Evolutionary conservation across 2,329 filamentous ascomycete genomes (phyloP).

Genomic region (Ascochyta koolunga): DNA sequence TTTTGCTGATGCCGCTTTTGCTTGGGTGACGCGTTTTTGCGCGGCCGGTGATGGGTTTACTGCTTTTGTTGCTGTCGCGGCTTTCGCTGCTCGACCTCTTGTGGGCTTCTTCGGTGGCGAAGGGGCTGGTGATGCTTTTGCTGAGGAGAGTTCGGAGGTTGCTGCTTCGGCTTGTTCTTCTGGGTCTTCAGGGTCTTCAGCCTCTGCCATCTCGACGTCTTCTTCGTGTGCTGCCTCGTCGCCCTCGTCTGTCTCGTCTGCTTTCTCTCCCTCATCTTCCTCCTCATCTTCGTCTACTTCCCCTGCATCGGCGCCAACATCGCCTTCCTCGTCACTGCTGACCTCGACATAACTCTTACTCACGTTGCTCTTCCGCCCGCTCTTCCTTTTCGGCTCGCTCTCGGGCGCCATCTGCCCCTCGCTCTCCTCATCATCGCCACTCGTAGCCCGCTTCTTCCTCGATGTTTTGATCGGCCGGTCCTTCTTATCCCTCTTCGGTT

Average conservation of each 20-base stretch:
- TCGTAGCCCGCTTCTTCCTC: conserved; percentile 40
- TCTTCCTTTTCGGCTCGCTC: conserved; percentile 53
- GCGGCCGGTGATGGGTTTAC: conserved; percentile 19
- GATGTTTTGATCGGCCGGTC: conserved; percentile 46
- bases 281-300: conserved; percentile 21
- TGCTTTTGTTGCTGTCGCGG: conserved; percentile 27
- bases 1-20: conserved; percentile 12
- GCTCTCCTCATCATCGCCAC: conserved; percentile 45
- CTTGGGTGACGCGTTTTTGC: conserved; percentile 18
- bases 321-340: conserved; percentile 49
- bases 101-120: conserved; percentile 24
- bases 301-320: conserved; percentile 32
- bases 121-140: conserved; percentile 20
- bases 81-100: conserved; percentile 22
- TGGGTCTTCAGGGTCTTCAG: conserved; percentile 14
- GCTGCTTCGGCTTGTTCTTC: not conserved
- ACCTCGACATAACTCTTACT: conserved; percentile 55
- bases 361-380: conserved; percentile 44
- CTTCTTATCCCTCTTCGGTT: conserved; percentile 35
- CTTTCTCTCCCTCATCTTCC: conserved; percentile 21
- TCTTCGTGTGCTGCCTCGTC: conserved; percentile 24
- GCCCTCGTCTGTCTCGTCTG: conserved; percentile 25
- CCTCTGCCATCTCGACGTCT: conserved; percentile 41
- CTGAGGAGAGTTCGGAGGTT: too few relatives aligned
- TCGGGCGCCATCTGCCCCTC: conserved; percentile 35